phyloP scores from a whole-genome alignment of 2,329 filamentous ascomycete genomes.

The Zelopaecilomyces penicillatus region DNA sequence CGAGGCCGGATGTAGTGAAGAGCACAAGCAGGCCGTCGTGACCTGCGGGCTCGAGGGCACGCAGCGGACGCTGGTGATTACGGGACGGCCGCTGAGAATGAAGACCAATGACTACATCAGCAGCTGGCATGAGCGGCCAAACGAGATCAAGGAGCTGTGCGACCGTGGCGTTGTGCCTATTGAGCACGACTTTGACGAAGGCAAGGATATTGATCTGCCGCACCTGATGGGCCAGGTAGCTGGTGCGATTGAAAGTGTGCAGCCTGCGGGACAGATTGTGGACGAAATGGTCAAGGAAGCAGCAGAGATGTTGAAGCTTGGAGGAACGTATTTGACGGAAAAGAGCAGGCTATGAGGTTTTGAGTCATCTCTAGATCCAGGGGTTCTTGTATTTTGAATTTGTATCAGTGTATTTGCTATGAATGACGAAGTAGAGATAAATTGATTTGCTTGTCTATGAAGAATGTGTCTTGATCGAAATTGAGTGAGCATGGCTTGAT shows the following conservation, averaged over 20 bases:
- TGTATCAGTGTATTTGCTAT: too few species aligned
- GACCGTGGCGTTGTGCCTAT: slow-evolving; percentile 72
- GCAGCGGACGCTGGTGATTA: slow-evolving; percentile 71
- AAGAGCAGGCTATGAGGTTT: slow-evolving; percentile 34
- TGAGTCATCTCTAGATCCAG: neutral
- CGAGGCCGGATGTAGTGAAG: slow-evolving; percentile 71
- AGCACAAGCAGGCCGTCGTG: slow-evolving; percentile 81
- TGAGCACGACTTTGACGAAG: slow-evolving; percentile 72
- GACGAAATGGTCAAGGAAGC: slow-evolving; percentile 80
- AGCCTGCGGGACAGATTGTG: slow-evolving; percentile 80
- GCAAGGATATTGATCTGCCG: slow-evolving; percentile 74
- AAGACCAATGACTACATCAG: slow-evolving; percentile 76
- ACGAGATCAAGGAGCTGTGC: slow-evolving; percentile 67
- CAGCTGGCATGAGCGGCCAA: slow-evolving; percentile 68
- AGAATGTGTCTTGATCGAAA: too few species aligned
- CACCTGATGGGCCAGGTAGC: slow-evolving; percentile 94
- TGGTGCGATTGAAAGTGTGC: slow-evolving; percentile 64
- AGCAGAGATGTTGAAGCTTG: slow-evolving; percentile 55
- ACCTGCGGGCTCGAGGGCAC: slow-evolving; percentile 73
- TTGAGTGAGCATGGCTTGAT: too few species aligned
- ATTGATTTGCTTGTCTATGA: too few species aligned
- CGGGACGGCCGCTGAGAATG: slow-evolving; percentile 72
- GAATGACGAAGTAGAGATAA: too few species aligned
- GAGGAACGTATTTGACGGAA: slow-evolving; percentile 48
- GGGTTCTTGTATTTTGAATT: too few species aligned